Evolutionary conservation across 192 early-diverging fungal genomes (phyloP).

Genomic region (Funneliformis mosseae): DNA sequence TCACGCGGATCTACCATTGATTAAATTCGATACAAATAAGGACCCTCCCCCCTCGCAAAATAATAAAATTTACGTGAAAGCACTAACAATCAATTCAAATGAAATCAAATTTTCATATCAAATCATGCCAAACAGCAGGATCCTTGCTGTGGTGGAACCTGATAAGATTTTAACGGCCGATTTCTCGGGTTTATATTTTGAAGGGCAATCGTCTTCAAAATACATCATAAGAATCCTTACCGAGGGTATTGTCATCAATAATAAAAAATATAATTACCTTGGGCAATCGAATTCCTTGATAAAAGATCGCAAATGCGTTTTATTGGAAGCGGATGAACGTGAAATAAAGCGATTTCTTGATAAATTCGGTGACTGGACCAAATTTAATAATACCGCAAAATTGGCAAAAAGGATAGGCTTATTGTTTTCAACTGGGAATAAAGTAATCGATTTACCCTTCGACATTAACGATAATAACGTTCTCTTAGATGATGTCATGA

Average conservation of each 20-base stretch:
- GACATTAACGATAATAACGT: not conserved
- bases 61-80: not conserved
- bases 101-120: not conserved
- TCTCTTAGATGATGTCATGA: not conserved
- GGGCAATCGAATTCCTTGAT: not conserved
- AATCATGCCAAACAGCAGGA: not conserved
- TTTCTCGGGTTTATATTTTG: not conserved
- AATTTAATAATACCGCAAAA: not conserved
- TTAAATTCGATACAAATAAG: no score
- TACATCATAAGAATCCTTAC: conserved; percentile 2
- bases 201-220: not conserved
- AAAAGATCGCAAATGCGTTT: not conserved
- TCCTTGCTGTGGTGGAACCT: not conserved
- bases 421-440: not conserved
- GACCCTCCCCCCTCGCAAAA: not conserved
- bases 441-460: not conserved
- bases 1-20: no score
- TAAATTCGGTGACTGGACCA: not conserved
- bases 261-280: not conserved
- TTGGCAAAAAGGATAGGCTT: not conserved
- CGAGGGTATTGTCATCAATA: not conserved
- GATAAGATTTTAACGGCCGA: not conserved
- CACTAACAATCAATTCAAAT: not conserved
- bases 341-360: not conserved
- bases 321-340: not conserved